Percentiles rank a stretch among this genome's conserved stretches.
Evolutionary conservation across 2,329 filamentous ascomycete species (phyloP).

Genomic region (Cladosporium sp.): DNA sequence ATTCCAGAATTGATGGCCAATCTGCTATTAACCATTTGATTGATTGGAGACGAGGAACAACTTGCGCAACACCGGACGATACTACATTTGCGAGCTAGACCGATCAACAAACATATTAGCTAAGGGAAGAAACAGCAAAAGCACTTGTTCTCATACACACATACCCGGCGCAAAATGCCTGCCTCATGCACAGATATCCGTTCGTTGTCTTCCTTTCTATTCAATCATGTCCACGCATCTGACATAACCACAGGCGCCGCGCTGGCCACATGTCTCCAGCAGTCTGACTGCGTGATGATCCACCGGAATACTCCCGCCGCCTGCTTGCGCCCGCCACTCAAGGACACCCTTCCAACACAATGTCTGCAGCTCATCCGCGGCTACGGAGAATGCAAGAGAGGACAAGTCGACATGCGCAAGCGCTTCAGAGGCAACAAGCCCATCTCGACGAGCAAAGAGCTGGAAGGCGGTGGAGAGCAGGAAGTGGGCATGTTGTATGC

Average conservation of each 20-base stretch:
- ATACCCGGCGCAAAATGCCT: conserved; percentile 18
- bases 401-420: conserved; percentile 98
- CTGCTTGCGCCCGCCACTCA: conserved; percentile 80
- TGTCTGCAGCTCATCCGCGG: conserved; percentile 93
- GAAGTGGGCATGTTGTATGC: conserved; percentile 72
- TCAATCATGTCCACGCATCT: neutral
- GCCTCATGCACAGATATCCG: conserved; percentile 81
- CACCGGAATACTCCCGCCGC: conserved; percentile 83
- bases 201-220: conserved; percentile 53
- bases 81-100: neutral
- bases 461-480: conserved; percentile 52
- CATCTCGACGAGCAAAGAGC: conserved; percentile 66
- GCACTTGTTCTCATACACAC: neutral
- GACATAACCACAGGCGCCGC: conserved; percentile 67
- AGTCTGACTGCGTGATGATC: conserved; percentile 95
- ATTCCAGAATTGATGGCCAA: conserved; percentile 1
- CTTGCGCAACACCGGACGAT: neutral
- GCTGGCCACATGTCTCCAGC: conserved; percentile 89
- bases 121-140: neutral
- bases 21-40: neutral
- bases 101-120: neutral
- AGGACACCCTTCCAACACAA: conserved; percentile 77
- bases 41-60: neutral
- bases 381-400: conserved; percentile 92
- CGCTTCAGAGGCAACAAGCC: conserved; percentile 93